A percentile compares a stretch with the other conserved stretches of the same genome.
Evolutionary conservation across 2,329 filamentous ascomycete genomes (phyloP).

Genomic region (Alternaria conjuncta): DNA sequence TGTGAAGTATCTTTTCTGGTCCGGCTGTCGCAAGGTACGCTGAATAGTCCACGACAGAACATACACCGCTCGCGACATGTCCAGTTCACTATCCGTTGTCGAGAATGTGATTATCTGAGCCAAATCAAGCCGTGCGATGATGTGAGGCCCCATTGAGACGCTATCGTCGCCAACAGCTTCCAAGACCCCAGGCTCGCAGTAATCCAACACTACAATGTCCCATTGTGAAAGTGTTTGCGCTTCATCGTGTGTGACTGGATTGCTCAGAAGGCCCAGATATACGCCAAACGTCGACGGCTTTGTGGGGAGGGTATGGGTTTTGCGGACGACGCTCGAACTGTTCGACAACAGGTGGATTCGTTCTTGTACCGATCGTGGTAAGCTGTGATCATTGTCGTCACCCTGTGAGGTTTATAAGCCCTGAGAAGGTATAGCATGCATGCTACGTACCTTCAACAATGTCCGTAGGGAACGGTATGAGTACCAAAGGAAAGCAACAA

Average conservation of each 20-base stretch:
- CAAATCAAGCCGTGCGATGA: conserved; percentile 44
- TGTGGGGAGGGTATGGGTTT: conserved; percentile 23
- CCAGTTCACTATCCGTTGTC: conserved; percentile 29
- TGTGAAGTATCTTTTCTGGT: conserved; percentile 38
- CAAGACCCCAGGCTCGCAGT: conserved; percentile 37
- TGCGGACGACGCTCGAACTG: conserved; percentile 26
- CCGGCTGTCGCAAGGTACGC: conserved; percentile 30
- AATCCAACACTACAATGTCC: conserved; percentile 43
- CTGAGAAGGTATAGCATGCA: neutral
- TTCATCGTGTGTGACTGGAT: conserved; percentile 35
- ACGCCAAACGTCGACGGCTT: conserved; percentile 47
- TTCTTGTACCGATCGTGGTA: conserved; percentile 41
- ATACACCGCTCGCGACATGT: conserved; percentile 35
- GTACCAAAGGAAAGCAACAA: conserved; percentile 36
- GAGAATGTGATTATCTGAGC: conserved; percentile 28
- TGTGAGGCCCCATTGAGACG: conserved; percentile 35
- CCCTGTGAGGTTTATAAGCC: conserved; percentile 23
- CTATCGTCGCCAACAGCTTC: conserved; percentile 35
- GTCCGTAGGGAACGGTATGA: conserved; percentile 27
- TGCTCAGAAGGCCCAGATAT: conserved; percentile 39
- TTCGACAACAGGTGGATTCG: conserved; percentile 35
- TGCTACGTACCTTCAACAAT: conserved; percentile 23
- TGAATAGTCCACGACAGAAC: conserved; percentile 33
- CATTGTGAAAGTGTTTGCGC: conserved; percentile 37
- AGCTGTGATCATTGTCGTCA: conserved; percentile 14